Evolutionary conservation across 1,284 basidiomycete species (phyloP).

Genomic region (Pseudozyma sp.): DNA sequence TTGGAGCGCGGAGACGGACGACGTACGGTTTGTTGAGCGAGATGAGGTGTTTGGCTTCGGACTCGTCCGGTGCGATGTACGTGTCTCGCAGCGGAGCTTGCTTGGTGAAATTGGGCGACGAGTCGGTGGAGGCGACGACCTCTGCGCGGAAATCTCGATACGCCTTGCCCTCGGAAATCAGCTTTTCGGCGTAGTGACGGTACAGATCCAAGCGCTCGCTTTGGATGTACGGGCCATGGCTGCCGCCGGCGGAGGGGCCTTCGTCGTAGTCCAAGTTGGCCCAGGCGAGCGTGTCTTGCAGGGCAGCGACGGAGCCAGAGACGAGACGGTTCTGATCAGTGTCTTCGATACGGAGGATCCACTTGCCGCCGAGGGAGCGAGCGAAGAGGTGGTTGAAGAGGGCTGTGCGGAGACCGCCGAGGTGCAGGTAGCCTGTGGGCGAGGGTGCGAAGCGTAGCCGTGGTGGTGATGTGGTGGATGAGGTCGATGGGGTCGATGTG

Average conservation of each 20-base stretch:
- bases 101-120: conserved; percentile 71
- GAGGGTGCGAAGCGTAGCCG: conserved; percentile 92
- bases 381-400: conserved; percentile 92
- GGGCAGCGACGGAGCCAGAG: conserved; percentile 83
- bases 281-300: conserved; percentile 84
- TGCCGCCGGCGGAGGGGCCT: conserved; percentile 74
- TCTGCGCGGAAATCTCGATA: conserved; percentile 91
- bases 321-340: conserved; percentile 80
- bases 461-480: conserved; percentile 10
- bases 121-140: conserved; percentile 73
- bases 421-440: conserved; percentile 91
- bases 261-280: conserved; percentile 92
- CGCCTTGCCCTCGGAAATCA: conserved; percentile 86
- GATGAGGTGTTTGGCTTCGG: conserved; percentile 81
- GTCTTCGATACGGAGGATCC: conserved; percentile 93
- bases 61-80: conserved; percentile 79
- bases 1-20: conserved; percentile 74
- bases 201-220: conserved; percentile 90
- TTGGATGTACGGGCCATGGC: conserved; percentile 71
- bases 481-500: background rate
- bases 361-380: conserved; percentile 82
- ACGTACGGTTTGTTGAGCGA: conserved; percentile 81
- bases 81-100: conserved; percentile 82
- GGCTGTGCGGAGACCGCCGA: conserved; percentile 95
- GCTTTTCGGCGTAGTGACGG: conserved; percentile 77